Evolutionary conservation across 805 yeast genomes (phyloP), one percentile per base, ranked within the genome.

Genomic region (Yamadazyma phyllophila): DNA sequence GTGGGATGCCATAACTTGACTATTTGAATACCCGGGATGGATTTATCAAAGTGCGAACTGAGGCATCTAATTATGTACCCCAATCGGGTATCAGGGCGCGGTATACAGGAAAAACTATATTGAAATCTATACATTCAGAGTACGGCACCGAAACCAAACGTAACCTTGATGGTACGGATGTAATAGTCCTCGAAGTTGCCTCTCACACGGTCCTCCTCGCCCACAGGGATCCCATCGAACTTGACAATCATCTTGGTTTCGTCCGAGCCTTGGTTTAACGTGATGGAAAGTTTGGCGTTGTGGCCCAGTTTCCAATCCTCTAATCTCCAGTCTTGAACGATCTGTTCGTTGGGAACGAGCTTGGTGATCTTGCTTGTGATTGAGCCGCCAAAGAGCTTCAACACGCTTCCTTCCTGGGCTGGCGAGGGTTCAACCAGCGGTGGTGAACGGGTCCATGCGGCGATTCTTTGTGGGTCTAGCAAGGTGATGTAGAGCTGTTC

Each of bases 81-180:
- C 24, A 20, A 20, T 20, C 6, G 6, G 24, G 24, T 20, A 20
- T 20, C 24, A 20, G 6, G 24, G 24, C 24, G 24, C 24, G 24
- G 36, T 32, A 32, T 8, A 15, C 34, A n/a, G 36, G 16, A 32
- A n/a, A 29, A 4, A 29, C 11, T 10, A n/a, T 11, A n/a, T 29
- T 29, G 31, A 11, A n/a, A 29, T 24, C n/a, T 38, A 8, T 7
- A 16, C 12, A 31, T 12, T 37, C 69, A 88, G 55, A 89, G 71
- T 11, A 89, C 95, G n/a, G 94, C 88, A 13, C 98, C 98, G 63
- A 88, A 91, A 1, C 99, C 99, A 66, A 94, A 94, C 0, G 97
- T 85, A 36, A 88, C 62, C 70, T 90, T 94, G 60, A 94, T 92
- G 6, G 96, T 80, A 66, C 85, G 83, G 42, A 94, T 82, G 62